These are phyloP conservation scores for Aspergillus neoniger DNA, from an alignment of 2,329 filamentous ascomycete genomes.

Conservation along the genomic window DNA sequence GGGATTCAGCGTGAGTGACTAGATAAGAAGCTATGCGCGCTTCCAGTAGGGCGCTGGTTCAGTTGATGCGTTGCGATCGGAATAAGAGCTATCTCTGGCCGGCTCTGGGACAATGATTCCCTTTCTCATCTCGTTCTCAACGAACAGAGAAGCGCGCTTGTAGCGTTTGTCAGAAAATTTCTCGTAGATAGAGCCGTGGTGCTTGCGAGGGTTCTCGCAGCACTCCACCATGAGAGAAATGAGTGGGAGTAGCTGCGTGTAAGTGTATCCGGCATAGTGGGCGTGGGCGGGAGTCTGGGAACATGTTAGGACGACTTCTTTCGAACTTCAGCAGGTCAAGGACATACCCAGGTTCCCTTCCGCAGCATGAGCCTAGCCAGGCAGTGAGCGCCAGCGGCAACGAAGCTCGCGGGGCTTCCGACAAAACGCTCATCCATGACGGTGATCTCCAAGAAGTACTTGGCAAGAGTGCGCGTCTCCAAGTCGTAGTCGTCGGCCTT, in stretches of 20 bases:
- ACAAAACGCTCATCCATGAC: slow-evolving; percentile 99
- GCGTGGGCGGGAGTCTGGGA: slow-evolving; percentile 77
- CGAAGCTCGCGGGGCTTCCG: slow-evolving; percentile 82
- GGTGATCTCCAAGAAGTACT: slow-evolving; percentile 95
- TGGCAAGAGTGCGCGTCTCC: slow-evolving; percentile 90
- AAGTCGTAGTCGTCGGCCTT: slow-evolving; percentile 98
- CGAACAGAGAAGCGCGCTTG: slow-evolving; percentile 79
- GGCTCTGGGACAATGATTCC: slow-evolving; percentile 56
- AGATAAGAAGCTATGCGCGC: slow-evolving; percentile 17
- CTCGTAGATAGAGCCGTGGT: slow-evolving; percentile 84
- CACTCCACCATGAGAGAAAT: slow-evolving; percentile 81
- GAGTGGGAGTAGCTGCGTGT: slow-evolving; percentile 75
- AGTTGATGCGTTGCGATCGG: slow-evolving; percentile 15
- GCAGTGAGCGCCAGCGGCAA: slow-evolving; percentile 90
- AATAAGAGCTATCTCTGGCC: slow-evolving; percentile 18
- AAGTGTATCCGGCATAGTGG: slow-evolving; percentile 92
- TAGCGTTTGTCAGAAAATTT: slow-evolving; percentile 90
- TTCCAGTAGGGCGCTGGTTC: slow-evolving; percentile 23
- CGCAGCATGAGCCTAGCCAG: slow-evolving; percentile 82
- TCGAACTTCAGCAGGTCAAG: slow-evolving; percentile 2
- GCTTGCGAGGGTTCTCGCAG: slow-evolving; percentile 75
- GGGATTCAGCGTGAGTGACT: not conserved
- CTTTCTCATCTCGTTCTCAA: slow-evolving; percentile 70
- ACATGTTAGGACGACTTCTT: slow-evolving; percentile 21
- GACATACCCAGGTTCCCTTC: slow-evolving; percentile 89